Conservation (phyloP, 176 grass and related monocot genomes). For the Oryza meridionalis region DNA sequence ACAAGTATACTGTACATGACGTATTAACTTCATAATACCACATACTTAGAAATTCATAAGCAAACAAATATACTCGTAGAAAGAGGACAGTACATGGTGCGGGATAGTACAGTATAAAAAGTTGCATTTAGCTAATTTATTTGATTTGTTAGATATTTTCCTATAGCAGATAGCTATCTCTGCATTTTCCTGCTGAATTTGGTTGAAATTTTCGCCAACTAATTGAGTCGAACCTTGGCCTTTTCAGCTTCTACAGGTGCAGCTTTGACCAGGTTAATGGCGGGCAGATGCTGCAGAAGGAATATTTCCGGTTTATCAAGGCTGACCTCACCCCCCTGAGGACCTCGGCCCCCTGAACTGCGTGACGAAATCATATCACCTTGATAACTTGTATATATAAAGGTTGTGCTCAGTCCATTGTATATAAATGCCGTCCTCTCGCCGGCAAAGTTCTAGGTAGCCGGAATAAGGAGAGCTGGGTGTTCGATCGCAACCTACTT, state of each 20-base stretch:
- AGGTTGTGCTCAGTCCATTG: slow-evolving; percentile 44
- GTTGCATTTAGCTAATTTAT: background rate
- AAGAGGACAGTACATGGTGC: background rate
- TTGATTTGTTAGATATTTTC: background rate
- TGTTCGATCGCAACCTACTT: slow-evolving; percentile 14
- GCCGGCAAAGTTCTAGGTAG: slow-evolving; percentile 36
- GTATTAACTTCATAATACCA: background rate
- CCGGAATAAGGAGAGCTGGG: slow-evolving; percentile 50
- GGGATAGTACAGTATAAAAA: background rate
- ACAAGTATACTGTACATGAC: background rate
- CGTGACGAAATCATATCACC: background rate
- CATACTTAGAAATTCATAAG: background rate
- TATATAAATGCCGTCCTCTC: slow-evolving; percentile 44
- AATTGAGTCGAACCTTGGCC: background rate
- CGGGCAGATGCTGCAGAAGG: slow-evolving; percentile 83
- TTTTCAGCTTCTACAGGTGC: slow-evolving; percentile 87
- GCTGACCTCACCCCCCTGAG: slow-evolving; percentile 18
- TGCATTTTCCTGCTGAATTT: slow-evolving; percentile 14
- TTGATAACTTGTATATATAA: slow-evolving; percentile 33
- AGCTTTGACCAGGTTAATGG: slow-evolving; percentile 82
- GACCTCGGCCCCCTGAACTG: slow-evolving; percentile 5
- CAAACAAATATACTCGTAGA: no score
- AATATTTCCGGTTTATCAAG: slow-evolving; percentile 68
- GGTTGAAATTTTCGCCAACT: background rate
- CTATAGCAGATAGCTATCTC: background rate